A percentile compares a stretch with the other conserved stretches of the same genome.
phyloP scores from a whole-genome alignment of 331 rosid genomes.

The Dryas integrifolia region DNA sequence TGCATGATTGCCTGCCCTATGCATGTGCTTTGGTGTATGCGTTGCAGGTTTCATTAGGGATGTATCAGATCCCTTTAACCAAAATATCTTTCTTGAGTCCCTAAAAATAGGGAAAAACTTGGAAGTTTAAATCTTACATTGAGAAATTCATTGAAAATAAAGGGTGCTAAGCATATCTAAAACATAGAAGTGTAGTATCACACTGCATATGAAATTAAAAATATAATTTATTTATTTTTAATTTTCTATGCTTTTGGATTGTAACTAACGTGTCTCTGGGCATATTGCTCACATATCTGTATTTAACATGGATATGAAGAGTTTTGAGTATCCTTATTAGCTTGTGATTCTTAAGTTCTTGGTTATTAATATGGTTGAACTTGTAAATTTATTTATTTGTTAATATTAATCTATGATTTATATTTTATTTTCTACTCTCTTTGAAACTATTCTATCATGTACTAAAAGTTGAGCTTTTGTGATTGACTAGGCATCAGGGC shows the following conservation, averaged over 20 bases:
- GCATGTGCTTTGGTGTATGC: background rate
- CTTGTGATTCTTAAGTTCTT: background rate
- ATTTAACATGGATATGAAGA: background rate
- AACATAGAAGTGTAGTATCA: background rate
- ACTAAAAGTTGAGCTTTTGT: slow-evolving; percentile 36
- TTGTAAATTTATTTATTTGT: background rate
- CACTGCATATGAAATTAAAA: background rate
- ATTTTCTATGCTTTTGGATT: background rate
- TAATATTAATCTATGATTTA: background rate
- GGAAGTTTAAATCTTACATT: background rate
- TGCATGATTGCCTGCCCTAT: background rate
- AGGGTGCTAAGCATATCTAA: background rate
- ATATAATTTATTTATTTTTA: background rate
- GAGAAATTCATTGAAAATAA: background rate
- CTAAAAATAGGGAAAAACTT: background rate
- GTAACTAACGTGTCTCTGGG: background rate
- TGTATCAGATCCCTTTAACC: background rate
- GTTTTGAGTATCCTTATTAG: background rate
- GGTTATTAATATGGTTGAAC: background rate
- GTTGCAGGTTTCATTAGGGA: background rate
- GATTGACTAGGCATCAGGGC: slow-evolving; percentile 42
- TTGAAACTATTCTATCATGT: slow-evolving; percentile 21
- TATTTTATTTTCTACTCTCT: background rate
- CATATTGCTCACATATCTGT: background rate
- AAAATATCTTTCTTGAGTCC: background rate